Conservation (phyloP, 176 grass and related monocot species). For the Lolium multiflorum region DNA sequence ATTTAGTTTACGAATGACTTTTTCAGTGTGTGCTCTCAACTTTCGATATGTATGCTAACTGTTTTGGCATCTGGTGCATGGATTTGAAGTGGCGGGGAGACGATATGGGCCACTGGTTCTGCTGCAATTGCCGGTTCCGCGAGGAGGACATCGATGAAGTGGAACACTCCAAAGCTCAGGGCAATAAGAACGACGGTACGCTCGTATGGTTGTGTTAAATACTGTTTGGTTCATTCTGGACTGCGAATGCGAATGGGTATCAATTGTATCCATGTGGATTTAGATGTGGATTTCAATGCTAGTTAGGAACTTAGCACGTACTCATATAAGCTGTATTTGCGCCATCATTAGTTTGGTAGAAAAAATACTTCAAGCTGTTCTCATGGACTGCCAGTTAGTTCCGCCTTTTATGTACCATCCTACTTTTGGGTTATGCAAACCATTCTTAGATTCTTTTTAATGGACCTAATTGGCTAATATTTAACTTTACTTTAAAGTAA, state of each 20-base stretch:
- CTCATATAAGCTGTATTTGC: neutral
- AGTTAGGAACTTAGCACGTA: neutral
- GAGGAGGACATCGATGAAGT: conserved; percentile 24
- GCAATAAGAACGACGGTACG: conserved; percentile 48
- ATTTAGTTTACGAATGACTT: neutral
- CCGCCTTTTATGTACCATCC: neutral
- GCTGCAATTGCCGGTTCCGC: conserved; percentile 37
- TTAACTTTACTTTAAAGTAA: neutral
- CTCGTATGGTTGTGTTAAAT: neutral
- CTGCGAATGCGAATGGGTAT: neutral
- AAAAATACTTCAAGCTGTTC: neutral
- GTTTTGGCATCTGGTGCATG: conserved; percentile 35
- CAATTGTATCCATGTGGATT: neutral
- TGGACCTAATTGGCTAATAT: neutral
- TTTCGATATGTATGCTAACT: conserved; percentile 37
- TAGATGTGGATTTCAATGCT: neutral
- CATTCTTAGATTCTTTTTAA: conserved; percentile 25
- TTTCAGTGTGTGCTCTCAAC: neutral
- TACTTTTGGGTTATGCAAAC: conserved; percentile 13
- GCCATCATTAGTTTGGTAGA: conserved; percentile 11
- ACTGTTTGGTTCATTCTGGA: neutral
- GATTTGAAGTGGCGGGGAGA: conserved; percentile 41
- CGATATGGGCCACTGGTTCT: conserved; percentile 55
- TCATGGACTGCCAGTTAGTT: neutral
- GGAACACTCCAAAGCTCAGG: conserved; percentile 50